Evolutionary conservation across 2,329 filamentous ascomycete species (phyloP), one percentile per base, ranked within the genome.

Genomic region (Pseudophaeomoniella oleicola): DNA sequence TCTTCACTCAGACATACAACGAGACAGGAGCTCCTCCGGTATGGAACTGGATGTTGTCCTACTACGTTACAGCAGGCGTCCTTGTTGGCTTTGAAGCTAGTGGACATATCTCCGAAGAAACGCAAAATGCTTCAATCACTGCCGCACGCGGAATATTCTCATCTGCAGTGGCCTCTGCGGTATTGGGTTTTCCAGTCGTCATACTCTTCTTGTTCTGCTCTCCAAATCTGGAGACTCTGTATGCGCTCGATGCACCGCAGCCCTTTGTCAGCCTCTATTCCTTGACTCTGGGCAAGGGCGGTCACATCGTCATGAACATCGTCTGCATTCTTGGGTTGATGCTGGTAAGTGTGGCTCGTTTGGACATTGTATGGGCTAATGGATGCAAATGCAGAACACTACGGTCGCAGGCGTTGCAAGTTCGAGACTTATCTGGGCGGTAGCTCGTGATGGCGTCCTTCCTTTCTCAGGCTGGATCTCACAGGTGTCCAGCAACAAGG

Each of bases 1-100:
- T 62, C n/a, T 64, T 64, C 44, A 63, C 58, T 3, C 52, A 59
- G 33, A 60, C 54, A 5, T 59, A 57, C 41, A 57, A 59, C 22
- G 22, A 27, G n/a, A 27, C 22, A 9, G 22, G 22, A 6, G 22
- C 38, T 4, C 56, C 57, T 14, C 55, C 56, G 9, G 57, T 58
- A 9, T 60, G 57, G 57, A 59, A 60, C 42, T 60, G 57, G 57
- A 59, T 59, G 51, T 47, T 60, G 5, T 53, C 50, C 33, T 60
- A 52, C 47, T 59, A 51, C 31, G 56, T 58, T 14, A 60, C 57
- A 2, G 57, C 56, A 17, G 57, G 57, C 32, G 47, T 60, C 16
- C 43, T 60, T 11, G 56, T 60, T 30, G 57, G 57, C 9, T 60
- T 55, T 41, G 57, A 60, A 44, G 57, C 57, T 1, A 48, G 47